phyloP scores from a whole-genome alignment of 140 eudicot species.

The Flaveria floridana region DNA sequence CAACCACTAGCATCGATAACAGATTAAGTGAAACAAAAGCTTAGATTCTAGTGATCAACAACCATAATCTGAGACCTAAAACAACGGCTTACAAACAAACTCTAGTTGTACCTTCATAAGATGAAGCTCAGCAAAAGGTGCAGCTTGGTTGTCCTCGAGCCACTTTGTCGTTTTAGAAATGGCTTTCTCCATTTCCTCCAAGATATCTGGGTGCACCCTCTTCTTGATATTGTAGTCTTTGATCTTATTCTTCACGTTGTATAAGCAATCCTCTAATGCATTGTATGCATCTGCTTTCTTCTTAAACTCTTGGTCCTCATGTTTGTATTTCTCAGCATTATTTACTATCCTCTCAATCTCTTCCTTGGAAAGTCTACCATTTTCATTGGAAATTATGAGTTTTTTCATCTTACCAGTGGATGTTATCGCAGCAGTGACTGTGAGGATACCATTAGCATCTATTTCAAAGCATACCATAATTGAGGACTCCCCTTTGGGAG shows the following conservation, averaged over 20 bases:
- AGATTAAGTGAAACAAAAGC: not conserved
- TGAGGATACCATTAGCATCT: not conserved
- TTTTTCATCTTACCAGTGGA: slow-evolving; percentile 1
- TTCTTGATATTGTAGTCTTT: not conserved
- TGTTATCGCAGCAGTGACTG: not conserved
- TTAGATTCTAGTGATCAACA: not conserved
- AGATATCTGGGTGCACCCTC: not conserved
- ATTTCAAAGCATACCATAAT: not conserved
- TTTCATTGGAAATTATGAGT: not conserved
- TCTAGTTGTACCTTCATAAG: slow-evolving; percentile 7
- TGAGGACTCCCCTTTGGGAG: not conserved
- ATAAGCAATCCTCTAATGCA: slow-evolving; percentile 7
- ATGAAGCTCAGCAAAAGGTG: not conserved
- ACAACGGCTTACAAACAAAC: not conserved
- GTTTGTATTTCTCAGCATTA: not conserved
- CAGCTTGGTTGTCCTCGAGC: slow-evolving; percentile 3
- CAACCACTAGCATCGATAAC: not conserved
- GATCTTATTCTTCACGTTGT: not conserved
- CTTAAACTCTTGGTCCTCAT: not conserved
- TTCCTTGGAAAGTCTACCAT: not conserved
- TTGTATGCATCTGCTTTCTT: slow-evolving; percentile 3
- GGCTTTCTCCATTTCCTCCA: not conserved
- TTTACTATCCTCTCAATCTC: not conserved
- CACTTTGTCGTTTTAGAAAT: not conserved
- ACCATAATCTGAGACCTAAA: not conserved